These are phyloP conservation scores for Chlorella sorokiniana DNA, from an alignment of 139 green algal genomes.

Conservation along the genomic window DNA sequence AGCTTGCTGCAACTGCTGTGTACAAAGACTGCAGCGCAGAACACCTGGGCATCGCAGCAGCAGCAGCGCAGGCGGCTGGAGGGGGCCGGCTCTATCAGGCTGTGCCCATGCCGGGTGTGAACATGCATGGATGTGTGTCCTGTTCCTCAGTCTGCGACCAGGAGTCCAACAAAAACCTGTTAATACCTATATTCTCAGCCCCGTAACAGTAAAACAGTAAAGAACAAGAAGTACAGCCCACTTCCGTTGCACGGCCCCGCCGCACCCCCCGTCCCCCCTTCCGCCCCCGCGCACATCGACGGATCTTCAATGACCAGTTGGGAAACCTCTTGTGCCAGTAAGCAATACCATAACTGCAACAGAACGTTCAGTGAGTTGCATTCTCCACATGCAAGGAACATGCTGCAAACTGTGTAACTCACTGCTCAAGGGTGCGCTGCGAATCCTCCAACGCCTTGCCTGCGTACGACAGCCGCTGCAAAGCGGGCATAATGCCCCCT, in stretches of 20 bases:
- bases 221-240: no score
- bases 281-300: slow-evolving; percentile 41
- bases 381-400: not conserved
- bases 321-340: slow-evolving; percentile 93
- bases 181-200: no score
- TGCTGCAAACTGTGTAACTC: not conserved
- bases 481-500: slow-evolving; percentile 80
- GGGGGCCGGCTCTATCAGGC: no score
- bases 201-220: no score
- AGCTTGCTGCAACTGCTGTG: no score
- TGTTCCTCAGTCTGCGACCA: no score
- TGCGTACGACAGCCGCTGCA: slow-evolving; percentile 79
- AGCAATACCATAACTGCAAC: slow-evolving; percentile 75
- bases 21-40: no score
- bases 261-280: not conserved
- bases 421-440: slow-evolving; percentile 90
- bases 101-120: no score
- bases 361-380: not conserved
- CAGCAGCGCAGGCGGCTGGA: no score
- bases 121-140: no score
- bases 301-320: slow-evolving; percentile 84
- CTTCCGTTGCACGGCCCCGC: not conserved
- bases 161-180: no score
- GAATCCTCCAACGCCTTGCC: slow-evolving; percentile 87
- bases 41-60: no score